Conservation (phyloP, 306 rosid genomes). For the Inga laurina region DNA sequence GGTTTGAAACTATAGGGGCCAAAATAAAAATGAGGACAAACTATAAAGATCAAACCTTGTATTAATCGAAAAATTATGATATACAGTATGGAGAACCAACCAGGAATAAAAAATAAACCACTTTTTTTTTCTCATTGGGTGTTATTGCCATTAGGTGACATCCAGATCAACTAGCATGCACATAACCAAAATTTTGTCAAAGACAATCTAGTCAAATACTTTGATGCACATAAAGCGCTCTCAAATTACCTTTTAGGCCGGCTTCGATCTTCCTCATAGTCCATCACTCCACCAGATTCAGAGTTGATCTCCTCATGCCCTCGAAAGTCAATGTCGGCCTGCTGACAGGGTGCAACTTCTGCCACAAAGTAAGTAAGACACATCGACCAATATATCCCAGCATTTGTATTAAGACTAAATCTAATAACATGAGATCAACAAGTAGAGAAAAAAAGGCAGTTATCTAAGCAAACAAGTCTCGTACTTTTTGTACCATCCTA, state of each 20-base stretch:
- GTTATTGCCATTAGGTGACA: neutral
- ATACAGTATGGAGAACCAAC: neutral
- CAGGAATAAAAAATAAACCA: neutral
- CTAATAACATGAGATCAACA: constrained; percentile 20
- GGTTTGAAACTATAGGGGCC: no score
- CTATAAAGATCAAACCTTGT: no score
- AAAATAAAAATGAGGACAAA: no score
- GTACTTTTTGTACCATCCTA: neutral
- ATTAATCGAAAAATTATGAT: no score
- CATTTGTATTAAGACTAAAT: constrained; percentile 29
- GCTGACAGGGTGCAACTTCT: constrained; percentile 99
- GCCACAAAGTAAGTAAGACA: constrained; percentile 99
- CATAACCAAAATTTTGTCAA: constrained; percentile 9
- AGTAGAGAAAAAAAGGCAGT: constrained; percentile 23
- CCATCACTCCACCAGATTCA: constrained; percentile 99
- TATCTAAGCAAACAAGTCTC: constrained; percentile 11
- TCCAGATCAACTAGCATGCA: constrained; percentile 6
- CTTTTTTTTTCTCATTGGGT: neutral
- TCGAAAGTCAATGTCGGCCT: constrained; percentile 95
- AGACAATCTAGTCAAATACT: constrained; percentile 18
- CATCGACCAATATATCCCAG: constrained; percentile 85
- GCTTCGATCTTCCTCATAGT: constrained; percentile 95
- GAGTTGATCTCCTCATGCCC: constrained; percentile 98
- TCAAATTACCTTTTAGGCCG: constrained; percentile 86
- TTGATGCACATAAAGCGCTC: neutral